phyloP scores from a whole-genome alignment of 2,329 filamentous ascomycete genomes.

The Beauveria sp. region DNA sequence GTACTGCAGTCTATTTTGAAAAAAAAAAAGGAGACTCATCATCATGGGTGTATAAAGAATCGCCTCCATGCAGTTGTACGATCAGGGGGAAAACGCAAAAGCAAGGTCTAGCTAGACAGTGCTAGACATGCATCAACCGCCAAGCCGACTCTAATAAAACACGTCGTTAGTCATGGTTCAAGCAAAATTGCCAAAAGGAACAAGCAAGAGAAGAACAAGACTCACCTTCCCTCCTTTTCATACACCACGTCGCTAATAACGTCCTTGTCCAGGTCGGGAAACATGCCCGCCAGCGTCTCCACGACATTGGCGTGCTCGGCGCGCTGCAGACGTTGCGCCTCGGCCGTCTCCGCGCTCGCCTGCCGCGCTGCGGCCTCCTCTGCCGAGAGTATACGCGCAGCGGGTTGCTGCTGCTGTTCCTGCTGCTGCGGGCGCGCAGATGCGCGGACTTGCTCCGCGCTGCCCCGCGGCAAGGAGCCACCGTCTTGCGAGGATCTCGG shows the following conservation, averaged over 20 bases:
- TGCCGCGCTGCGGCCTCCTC: slow-evolving; percentile 87
- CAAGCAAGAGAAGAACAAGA: slow-evolving; percentile 17
- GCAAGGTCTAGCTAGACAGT: slow-evolving; percentile 38
- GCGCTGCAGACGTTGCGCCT: slow-evolving; percentile 73
- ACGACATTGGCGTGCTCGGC: slow-evolving; percentile 87
- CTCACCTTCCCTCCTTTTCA: slow-evolving; percentile 87
- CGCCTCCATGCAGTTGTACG: too few relatives aligned
- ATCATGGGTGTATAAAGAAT: neutral
- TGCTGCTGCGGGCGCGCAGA: slow-evolving; percentile 18
- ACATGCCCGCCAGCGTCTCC: slow-evolving; percentile 93
- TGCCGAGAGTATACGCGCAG: slow-evolving; percentile 50
- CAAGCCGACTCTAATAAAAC: slow-evolving; percentile 57
- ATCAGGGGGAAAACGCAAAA: neutral
- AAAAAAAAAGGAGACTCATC: neutral
- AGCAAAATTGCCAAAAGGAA: neutral
- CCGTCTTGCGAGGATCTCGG: neutral
- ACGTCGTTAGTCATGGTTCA: neutral
- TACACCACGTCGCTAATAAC: slow-evolving; percentile 95
- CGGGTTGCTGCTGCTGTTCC: slow-evolving; percentile 6
- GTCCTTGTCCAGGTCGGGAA: slow-evolving; percentile 87
- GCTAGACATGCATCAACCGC: slow-evolving; percentile 83
- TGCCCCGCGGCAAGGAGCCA: slow-evolving; percentile 18
- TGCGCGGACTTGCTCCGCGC: slow-evolving; percentile 23
- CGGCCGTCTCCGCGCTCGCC: slow-evolving; percentile 80
- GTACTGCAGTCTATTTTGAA: too few relatives aligned